Base-by-base conservation (phyloP, 2,329 filamentous ascomycete genomes). In the Ophiostoma piceae region DNA sequence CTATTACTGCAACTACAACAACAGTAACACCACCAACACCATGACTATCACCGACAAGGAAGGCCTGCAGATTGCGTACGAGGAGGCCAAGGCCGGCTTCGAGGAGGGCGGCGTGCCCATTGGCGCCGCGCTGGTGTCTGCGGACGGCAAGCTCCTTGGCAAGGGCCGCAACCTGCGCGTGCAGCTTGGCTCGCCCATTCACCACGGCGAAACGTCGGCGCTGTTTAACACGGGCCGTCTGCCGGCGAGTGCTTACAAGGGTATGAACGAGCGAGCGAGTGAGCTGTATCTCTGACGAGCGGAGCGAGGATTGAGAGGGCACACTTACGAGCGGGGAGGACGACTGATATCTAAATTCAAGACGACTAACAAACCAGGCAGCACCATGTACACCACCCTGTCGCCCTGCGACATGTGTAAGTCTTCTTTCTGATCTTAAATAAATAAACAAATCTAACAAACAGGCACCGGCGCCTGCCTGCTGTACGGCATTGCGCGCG, bases 301-400 rank as follows among this genome's bases (percentile, higher is more conserved):
- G 26, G 19, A n/a, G 14, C 19, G 43, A 14, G 19, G 43, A 47
- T 16, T n/a, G 43, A 16, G 43, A 47, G 5, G 26, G 26, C 26
- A 8, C 5, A 19, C 7, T 22, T 16, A 3, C 47, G 16, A n/a
- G 7, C 47, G 47, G n/a, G 6, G 47, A 41, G 3, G 3, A 41
- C 39, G 9, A 41, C 39, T 11, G 37, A 8, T 39, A 39, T 9
- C 37, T 9, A 39, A 39, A 37, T 29, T 29, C 26, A 29, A 29
- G 2, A 29, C 1, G 26, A 8, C 41, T 51, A 35, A 39, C 43
- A 5, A 19, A 1, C 4, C 26, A 71, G 88, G 88, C 39, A 85
- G 88, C 47, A 93, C 90, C n/a, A 92, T 94, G 89, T 94, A 91
- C 79, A 94, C 91, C 2, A 92, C 90, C 0, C 81, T 94, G 7